Conservation (phyloP, 2,329 filamentous ascomycete genomes). For the Colletotrichum simmondsii region DNA sequence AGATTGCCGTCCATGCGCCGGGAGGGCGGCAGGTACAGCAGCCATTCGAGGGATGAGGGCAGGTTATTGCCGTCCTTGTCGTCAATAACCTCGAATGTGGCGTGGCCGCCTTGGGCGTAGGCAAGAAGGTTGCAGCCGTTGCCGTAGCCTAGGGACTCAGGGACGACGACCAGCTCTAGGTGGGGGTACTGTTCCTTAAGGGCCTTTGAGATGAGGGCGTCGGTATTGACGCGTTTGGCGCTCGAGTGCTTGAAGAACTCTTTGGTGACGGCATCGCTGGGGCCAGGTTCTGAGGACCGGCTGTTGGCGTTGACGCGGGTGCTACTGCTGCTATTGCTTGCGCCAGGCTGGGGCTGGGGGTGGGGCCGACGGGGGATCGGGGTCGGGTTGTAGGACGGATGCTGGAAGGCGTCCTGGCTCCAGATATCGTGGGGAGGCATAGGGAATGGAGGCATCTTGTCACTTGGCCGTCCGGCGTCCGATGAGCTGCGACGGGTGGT, state of each 20-base stretch:
- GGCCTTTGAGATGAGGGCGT: slow-evolving; percentile 51
- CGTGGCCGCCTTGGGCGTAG: slow-evolving; percentile 54
- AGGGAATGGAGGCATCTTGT: neutral
- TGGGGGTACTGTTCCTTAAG: slow-evolving; percentile 56
- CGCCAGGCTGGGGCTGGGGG: neutral
- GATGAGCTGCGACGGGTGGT: neutral
- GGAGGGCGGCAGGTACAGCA: slow-evolving; percentile 50
- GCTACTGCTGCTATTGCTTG: neutral
- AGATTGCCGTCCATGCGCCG: slow-evolving; percentile 52
- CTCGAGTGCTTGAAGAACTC: slow-evolving; percentile 53
- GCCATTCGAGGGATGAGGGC: slow-evolving; percentile 51
- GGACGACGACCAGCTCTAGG: slow-evolving; percentile 52
- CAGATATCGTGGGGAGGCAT: slow-evolving; percentile 1
- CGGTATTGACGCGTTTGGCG: slow-evolving; percentile 54
- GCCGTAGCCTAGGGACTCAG: slow-evolving; percentile 31
- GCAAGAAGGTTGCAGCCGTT: slow-evolving; percentile 49
- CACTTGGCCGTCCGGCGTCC: neutral
- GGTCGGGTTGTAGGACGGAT: neutral
- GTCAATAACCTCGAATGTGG: slow-evolving; percentile 44
- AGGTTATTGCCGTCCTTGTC: slow-evolving; percentile 37
- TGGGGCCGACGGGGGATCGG: neutral
- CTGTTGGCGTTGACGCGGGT: neutral
- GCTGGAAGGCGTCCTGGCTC: neutral
- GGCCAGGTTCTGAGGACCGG: neutral
- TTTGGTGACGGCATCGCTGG: slow-evolving; percentile 36